phyloP scores from a whole-genome alignment of 2,329 filamentous ascomycete species.

The Alternaria sp. region DNA sequence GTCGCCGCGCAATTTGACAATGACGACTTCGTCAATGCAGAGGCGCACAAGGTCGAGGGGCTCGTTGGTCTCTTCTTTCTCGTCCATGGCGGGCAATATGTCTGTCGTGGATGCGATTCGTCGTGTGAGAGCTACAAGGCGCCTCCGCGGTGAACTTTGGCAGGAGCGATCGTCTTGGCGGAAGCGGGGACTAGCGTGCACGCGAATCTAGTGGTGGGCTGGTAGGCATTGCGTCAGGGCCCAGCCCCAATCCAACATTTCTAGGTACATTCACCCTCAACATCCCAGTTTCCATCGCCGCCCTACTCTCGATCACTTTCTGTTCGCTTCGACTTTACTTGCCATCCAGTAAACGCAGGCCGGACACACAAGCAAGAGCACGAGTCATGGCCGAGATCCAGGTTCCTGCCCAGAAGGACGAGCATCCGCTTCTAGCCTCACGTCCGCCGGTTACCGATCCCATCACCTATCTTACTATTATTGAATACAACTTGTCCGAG shows the following conservation, averaged over 20 bases:
- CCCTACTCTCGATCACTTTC: not conserved
- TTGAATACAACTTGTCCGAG: slow-evolving; percentile 74
- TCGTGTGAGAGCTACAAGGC: slow-evolving; percentile 12
- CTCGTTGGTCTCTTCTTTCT: slow-evolving; percentile 80
- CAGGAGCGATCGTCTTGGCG: slow-evolving; percentile 22
- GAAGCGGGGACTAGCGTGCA: slow-evolving; percentile 16
- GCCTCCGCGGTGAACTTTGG: slow-evolving; percentile 23
- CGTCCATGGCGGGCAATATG: slow-evolving; percentile 69
- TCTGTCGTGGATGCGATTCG: slow-evolving; percentile 5
- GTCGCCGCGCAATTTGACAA: slow-evolving; percentile 95
- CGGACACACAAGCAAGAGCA: not conserved
- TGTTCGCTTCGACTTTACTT: not conserved
- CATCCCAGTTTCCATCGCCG: not conserved
- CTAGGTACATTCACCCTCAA: slow-evolving; percentile 7
- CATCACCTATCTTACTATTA: slow-evolving; percentile 78
- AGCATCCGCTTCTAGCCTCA: slow-evolving; percentile 62
- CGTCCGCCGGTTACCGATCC: slow-evolving; percentile 69
- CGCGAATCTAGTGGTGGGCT: slow-evolving; percentile 8
- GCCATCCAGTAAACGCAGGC: not conserved
- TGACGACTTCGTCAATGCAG: slow-evolving; percentile 92
- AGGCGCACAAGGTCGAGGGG: slow-evolving; percentile 95
- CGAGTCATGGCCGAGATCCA: slow-evolving; percentile 42
- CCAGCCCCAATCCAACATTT: slow-evolving; percentile 5
- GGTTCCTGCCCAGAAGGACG: slow-evolving; percentile 25
- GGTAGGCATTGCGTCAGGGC: slow-evolving; percentile 25